Evolutionary conservation across 2,329 filamentous ascomycete genomes (phyloP), one percentile per base, ranked within the genome.

Genomic region (Cordyceps tenuipes): DNA sequence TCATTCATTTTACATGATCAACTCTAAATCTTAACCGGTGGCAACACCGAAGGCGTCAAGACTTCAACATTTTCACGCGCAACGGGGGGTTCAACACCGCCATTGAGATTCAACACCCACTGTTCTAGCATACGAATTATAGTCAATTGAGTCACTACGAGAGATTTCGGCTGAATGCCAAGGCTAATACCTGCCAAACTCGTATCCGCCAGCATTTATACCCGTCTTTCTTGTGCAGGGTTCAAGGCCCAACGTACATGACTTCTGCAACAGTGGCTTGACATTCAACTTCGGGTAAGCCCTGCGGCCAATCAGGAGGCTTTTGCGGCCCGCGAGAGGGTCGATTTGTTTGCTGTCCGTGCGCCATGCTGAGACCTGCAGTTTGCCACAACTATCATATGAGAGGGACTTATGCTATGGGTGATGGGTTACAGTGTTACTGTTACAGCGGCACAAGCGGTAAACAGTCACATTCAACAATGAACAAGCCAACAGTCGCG

Each of bases 61-160:
- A 23, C 48, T 54, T 59, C 50, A 54, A 60, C 51, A 34, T 29
- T 29, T 21, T 53, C 31, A 31, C 41, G 43, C 36, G 21, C n/a
- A 39, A 8, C 19, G 3, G 31, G 52, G 50, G 52, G 43, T 60
- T 60, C 59, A 60, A 56, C 59, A 60, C 51, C 23, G 31, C 39
- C 15, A 36, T 5, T 39, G 29, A 9, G 47, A 12, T 56, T 56
- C 53, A 56, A 55, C 52, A 21, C 41, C 50, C 6, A 36, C 34
- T 36, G 12, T 10, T 36, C 29, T 29, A 29, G 29, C 29, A 29
- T 29, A 8, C 29, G 5, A 29, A 29, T 29, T 29, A 29, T 29
- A 29, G 29, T 29, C 7, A 29, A 29, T 29, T 29, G 29, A 29
- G 29, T 15, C 3, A 23, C n/a, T 19, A 43, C n/a, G n/a, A n/a